A percentile compares a stretch with the other conserved stretches of the same genome.
Conservation (phyloP, 768 basidiomycete species). For the Tricholoma furcatifolium region DNA sequence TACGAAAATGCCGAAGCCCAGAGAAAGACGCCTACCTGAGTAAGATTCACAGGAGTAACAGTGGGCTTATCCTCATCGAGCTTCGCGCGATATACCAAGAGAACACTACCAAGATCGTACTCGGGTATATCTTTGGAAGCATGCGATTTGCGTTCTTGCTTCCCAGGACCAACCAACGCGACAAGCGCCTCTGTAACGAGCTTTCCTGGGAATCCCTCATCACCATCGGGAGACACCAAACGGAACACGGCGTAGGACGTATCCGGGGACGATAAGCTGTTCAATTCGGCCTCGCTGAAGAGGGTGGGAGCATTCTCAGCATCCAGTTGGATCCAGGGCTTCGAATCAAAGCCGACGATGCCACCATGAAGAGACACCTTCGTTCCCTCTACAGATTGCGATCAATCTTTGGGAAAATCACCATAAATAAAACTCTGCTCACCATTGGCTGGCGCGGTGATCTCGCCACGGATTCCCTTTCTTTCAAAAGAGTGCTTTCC, state of each 20-base stretch:
- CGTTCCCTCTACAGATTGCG: conserved; percentile 36
- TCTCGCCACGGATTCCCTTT: conserved; percentile 46
- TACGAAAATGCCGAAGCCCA: background rate
- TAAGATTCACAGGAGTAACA: conserved; percentile 75
- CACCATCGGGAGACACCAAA: conserved; percentile 58
- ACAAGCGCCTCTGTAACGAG: conserved; percentile 59
- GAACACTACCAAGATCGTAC: conserved; percentile 59
- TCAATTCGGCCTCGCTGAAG: conserved; percentile 55
- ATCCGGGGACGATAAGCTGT: conserved; percentile 33
- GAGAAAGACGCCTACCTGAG: conserved; percentile 50
- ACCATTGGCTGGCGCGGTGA: conserved; percentile 47
- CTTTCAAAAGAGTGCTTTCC: conserved; percentile 51
- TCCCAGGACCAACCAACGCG: conserved; percentile 41
- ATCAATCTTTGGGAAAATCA: background rate
- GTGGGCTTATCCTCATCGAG: conserved; percentile 44
- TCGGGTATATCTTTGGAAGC: conserved; percentile 27
- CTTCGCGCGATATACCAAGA: conserved; percentile 69
- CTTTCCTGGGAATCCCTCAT: conserved; percentile 70
- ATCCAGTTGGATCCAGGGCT: conserved; percentile 49
- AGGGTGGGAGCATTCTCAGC: conserved; percentile 41
- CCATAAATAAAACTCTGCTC: conserved; percentile 8
- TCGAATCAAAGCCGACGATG: conserved; percentile 59
- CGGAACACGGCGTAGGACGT: conserved; percentile 52
- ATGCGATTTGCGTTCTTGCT: conserved; percentile 27
- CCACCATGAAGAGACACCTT: conserved; percentile 75